Percentiles rank a stretch among this genome's conserved stretches.
phyloP scores from a whole-genome alignment of 495 filamentous ascomycete species.

The Ascobolus immersus region DNA sequence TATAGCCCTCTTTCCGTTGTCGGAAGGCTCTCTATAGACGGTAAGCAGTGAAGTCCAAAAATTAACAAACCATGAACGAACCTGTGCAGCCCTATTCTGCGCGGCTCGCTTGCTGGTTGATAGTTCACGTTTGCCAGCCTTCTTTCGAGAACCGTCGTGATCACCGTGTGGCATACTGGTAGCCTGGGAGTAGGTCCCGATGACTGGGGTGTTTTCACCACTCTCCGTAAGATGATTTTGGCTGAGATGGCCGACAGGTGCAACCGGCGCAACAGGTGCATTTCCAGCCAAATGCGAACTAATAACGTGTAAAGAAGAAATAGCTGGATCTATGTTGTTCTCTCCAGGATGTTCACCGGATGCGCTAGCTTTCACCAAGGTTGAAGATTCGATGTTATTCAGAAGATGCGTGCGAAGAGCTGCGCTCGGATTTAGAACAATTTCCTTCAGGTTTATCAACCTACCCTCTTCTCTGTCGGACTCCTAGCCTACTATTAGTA shows the following conservation, averaged over 20 bases:
- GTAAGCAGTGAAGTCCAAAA: slow-evolving; percentile 2
- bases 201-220: not conserved
- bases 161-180: slow-evolving; percentile 20
- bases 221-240: not conserved
- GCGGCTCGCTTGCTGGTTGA: slow-evolving; percentile 88
- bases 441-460: no score
- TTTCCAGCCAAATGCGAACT: no score
- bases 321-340: slow-evolving; percentile 16
- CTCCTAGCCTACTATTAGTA: no score
- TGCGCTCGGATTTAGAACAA: no score
- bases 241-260: not conserved
- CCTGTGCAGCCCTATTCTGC: slow-evolving; percentile 91
- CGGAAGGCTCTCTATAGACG: slow-evolving; percentile 63
- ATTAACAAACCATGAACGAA: slow-evolving; percentile 21
- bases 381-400: slow-evolving; percentile 8
- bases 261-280: no score
- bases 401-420: slow-evolving; percentile 15
- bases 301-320: slow-evolving; percentile 9
- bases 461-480: no score
- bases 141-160: slow-evolving; percentile 9
- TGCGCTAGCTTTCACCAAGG: slow-evolving; percentile 6
- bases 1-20: slow-evolving; percentile 91
- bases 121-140: slow-evolving; percentile 55
- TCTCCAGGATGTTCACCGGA: slow-evolving; percentile 9
- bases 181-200: not conserved